phyloP scores from a whole-genome alignment of 2,329 filamentous ascomycete species.

The Exophiala calicioides region DNA sequence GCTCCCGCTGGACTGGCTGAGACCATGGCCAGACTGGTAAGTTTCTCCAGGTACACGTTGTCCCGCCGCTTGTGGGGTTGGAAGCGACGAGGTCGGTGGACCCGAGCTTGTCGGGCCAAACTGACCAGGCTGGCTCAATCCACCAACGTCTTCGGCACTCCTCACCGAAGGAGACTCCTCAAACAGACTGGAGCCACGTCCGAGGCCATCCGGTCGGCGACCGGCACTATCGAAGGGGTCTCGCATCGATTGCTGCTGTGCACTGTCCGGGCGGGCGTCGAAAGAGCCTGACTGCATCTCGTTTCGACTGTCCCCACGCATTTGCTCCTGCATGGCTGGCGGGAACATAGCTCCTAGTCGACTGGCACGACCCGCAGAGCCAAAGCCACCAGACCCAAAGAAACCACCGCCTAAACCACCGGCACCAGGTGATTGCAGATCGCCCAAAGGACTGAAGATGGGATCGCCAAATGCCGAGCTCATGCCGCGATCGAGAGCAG shows the following conservation, averaged over 20 bases:
- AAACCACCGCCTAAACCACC: slow-evolving; percentile 64
- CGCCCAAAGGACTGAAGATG: slow-evolving; percentile 73
- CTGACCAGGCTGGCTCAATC: slow-evolving; percentile 1
- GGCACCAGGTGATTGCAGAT: slow-evolving; percentile 74
- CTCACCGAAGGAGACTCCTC: slow-evolving; percentile 25
- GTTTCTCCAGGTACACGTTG: slow-evolving; percentile 17
- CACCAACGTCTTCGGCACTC: slow-evolving; percentile 21
- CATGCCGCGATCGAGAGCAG: slow-evolving; percentile 58
- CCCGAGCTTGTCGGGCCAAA: slow-evolving; percentile 15
- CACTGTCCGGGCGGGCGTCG: slow-evolving; percentile 26
- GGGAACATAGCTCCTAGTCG: slow-evolving; percentile 89
- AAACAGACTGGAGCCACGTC: slow-evolving; percentile 18
- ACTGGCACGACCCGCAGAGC: slow-evolving; percentile 67
- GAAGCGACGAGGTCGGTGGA: slow-evolving; percentile 13
- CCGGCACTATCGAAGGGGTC: slow-evolving; percentile 26
- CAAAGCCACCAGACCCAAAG: slow-evolving; percentile 62
- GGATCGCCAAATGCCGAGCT: slow-evolving; percentile 57
- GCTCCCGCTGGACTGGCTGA: slow-evolving; percentile 35
- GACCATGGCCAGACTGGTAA: slow-evolving; percentile 37
- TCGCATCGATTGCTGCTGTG: slow-evolving; percentile 25
- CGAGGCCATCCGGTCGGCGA: slow-evolving; percentile 24
- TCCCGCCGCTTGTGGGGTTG: slow-evolving; percentile 19
- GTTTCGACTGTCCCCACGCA: slow-evolving; percentile 58
- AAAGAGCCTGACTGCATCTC: slow-evolving; percentile 50
- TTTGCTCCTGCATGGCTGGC: slow-evolving; percentile 84